Conservation (phyloP, 2,329 filamentous ascomycete species). For the Lecanicillium sp. region DNA sequence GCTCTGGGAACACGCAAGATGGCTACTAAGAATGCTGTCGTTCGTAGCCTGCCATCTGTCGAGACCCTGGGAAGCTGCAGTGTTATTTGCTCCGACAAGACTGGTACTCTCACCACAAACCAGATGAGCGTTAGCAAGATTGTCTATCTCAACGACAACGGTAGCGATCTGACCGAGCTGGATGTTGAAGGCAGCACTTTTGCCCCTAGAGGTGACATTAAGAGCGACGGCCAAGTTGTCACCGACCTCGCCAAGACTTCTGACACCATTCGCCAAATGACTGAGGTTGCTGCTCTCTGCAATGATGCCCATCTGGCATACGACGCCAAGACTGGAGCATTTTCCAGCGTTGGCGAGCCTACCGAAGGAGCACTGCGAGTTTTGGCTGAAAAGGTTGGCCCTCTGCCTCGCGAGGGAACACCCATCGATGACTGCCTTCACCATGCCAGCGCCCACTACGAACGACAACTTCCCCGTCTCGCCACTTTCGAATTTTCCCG, state of each 20-base stretch:
- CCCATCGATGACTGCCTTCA: slow-evolving; percentile 61
- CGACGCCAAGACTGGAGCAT: slow-evolving; percentile 65
- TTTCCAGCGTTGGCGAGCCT: slow-evolving; percentile 82
- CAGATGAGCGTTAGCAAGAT: slow-evolving; percentile 98
- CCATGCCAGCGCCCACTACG: slow-evolving; percentile 77
- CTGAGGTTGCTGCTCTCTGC: slow-evolving; percentile 66
- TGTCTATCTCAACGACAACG: slow-evolving; percentile 69
- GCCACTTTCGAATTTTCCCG: slow-evolving; percentile 95
- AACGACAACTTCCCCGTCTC: slow-evolving; percentile 63
- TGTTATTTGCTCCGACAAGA: slow-evolving; percentile 99
- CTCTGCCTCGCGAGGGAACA: slow-evolving; percentile 51
- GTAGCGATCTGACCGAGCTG: slow-evolving; percentile 70
- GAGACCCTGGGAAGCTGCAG: slow-evolving; percentile 98
- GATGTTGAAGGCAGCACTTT: slow-evolving; percentile 92
- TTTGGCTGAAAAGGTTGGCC: slow-evolving; percentile 89
- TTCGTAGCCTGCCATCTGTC: slow-evolving; percentile 90
- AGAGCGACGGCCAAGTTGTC: slow-evolving; percentile 57
- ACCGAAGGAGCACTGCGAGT: slow-evolving; percentile 91
- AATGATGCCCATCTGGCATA: slow-evolving; percentile 82
- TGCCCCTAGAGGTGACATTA: slow-evolving; percentile 69
- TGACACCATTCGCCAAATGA: slow-evolving; percentile 70
- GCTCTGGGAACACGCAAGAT: slow-evolving; percentile 96
- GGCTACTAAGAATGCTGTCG: slow-evolving; percentile 96
- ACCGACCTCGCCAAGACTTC: slow-evolving; percentile 63
- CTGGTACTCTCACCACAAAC: slow-evolving; percentile 94